Conservation (phyloP, 2,329 filamentous ascomycete species). For the Lasiodiplodia sp. region DNA sequence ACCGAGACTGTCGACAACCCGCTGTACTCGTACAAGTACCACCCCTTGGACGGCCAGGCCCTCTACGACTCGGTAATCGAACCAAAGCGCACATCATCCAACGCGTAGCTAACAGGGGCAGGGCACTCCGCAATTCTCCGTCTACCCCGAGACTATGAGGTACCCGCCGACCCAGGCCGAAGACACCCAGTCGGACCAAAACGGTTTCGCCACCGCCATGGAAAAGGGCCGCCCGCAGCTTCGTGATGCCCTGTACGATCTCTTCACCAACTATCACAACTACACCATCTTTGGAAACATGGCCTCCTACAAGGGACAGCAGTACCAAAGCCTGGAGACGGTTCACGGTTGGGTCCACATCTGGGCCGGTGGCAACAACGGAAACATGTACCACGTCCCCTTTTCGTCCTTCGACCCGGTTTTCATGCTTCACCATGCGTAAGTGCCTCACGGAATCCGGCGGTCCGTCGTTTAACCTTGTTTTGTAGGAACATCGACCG, state of each 20-base stretch:
- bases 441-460: conserved; percentile 30
- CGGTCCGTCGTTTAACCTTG: neutral
- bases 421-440: conserved; percentile 77
- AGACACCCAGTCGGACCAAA: conserved; percentile 64
- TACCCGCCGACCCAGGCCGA: conserved; percentile 54
- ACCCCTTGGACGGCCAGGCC: conserved; percentile 64
- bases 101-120: neutral
- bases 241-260: conserved; percentile 41
- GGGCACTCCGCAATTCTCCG: conserved; percentile 8
- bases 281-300: conserved; percentile 75
- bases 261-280: conserved; percentile 73
- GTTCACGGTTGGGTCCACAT: conserved; percentile 60
- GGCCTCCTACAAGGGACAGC: conserved; percentile 53
- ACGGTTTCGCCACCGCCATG: conserved; percentile 15
- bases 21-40: conserved; percentile 55
- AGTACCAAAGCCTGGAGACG: conserved; percentile 65
- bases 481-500: conserved; percentile 71
- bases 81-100: neutral
- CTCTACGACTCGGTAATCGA: conserved; percentile 65
- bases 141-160: conserved; percentile 59
- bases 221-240: conserved; percentile 36
- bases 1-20: conserved; percentile 52
- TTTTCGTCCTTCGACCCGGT: conserved; percentile 81
- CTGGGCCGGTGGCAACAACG: conserved; percentile 62
- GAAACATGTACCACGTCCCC: conserved; percentile 67